phyloP scores from a whole-genome alignment of 345 rosid genomes.

The Populus nigra region DNA sequence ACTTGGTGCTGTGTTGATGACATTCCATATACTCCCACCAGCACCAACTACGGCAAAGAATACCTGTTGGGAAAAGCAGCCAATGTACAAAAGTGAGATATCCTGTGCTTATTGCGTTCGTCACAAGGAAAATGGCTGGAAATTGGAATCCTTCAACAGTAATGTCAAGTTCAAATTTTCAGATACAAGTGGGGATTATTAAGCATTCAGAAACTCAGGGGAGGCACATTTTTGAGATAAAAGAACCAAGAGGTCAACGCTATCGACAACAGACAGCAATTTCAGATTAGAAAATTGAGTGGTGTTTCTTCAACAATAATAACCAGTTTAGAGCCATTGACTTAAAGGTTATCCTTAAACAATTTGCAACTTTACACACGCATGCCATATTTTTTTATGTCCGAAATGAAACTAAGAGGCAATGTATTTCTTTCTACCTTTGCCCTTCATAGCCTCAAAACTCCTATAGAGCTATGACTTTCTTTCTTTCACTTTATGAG shows the following conservation, averaged over 20 bases:
- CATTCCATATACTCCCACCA: slow-evolving; percentile 72
- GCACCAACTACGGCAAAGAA: slow-evolving; percentile 80
- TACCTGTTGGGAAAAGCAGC: slow-evolving; percentile 29
- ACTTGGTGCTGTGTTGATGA: slow-evolving; percentile 65
- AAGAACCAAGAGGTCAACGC: neutral
- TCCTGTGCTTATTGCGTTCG: neutral
- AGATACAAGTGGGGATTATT: neutral
- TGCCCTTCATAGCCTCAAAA: neutral
- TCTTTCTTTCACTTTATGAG: no score
- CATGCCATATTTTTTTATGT: neutral
- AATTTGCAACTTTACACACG: neutral
- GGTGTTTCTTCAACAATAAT: neutral
- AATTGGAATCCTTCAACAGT: neutral
- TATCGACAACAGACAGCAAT: neutral
- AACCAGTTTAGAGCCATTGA: neutral
- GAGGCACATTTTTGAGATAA: neutral
- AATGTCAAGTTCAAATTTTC: neutral
- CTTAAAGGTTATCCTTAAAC: neutral
- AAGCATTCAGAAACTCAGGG: neutral
- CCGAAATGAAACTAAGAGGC: neutral
- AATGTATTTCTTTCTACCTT: neutral
- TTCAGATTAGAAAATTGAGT: neutral
- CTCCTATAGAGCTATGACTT: no score
- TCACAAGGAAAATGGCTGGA: neutral
- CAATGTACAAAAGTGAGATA: neutral